Conservation (phyloP, 139 green algal genomes). For the Chlorella sp. region DNA sequence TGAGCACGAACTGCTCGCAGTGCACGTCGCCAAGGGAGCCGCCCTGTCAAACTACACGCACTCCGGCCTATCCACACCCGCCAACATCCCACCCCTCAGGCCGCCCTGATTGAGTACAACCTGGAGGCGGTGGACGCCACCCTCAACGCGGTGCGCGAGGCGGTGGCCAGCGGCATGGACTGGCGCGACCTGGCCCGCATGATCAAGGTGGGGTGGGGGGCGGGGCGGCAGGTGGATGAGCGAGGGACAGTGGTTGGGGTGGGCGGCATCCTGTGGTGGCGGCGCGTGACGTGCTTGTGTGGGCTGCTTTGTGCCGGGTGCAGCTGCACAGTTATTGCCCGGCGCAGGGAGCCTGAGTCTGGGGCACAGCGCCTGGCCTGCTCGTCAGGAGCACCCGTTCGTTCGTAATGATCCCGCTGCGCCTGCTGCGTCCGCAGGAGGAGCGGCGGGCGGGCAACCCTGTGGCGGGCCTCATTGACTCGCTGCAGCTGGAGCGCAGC, state of each 20-base stretch:
- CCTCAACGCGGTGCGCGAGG: slow-evolving; percentile 83
- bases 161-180: slow-evolving; percentile 86
- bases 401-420: slow-evolving; percentile 8
- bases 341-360: neutral
- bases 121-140: slow-evolving; percentile 85
- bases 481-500: slow-evolving; percentile 81
- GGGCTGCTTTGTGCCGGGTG: neutral
- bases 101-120: slow-evolving; percentile 88
- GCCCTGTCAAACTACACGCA: too few relatives aligned
- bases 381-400: too few relatives aligned
- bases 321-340: neutral
- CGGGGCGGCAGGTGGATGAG: neutral
- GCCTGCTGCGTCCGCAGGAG: neutral
- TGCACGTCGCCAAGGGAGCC: too few relatives aligned
- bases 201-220: slow-evolving; percentile 48
- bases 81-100: slow-evolving; percentile 24
- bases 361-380: neutral
- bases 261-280: neutral
- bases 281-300: neutral
- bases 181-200: slow-evolving; percentile 85
- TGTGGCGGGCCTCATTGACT: slow-evolving; percentile 82
- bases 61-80: too few relatives aligned
- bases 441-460: slow-evolving; percentile 90
- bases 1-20: too few relatives aligned
- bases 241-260: neutral